Evolutionary conservation across 176 grass and related monocot species (phyloP), one percentile per base, ranked within the genome.

Genomic region (Oryza punctata): DNA sequence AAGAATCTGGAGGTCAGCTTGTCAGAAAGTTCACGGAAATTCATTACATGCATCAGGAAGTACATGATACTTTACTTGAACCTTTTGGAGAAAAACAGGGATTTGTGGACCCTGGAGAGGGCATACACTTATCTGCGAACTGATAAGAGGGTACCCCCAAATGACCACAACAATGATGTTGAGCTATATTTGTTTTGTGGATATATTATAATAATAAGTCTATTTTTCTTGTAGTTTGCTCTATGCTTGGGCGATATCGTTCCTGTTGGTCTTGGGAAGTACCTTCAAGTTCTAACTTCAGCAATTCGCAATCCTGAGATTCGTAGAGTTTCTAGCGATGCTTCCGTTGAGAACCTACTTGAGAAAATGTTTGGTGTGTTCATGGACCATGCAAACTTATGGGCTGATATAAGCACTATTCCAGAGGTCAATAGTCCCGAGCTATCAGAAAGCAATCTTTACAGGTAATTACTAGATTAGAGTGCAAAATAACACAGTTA

Each of bases 11-110:
- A 98, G 76, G 89, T 98, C 77, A 98, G 93, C 87, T 94, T 98
- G 73, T 98, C 93, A 78, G 96, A 98, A 92, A 98, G 96, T 94
- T 98, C 96, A 70, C 82, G 93, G 14, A 98, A 96, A 88, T 98
- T 94, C 69, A 98, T 98, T 65, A 95, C 90, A 69, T 98, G 93
- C 85, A 95, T 98, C 69, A 92, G 93, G 79, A 98, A 98, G 74
- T 98, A 96, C 82, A 82, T 92, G 82, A 69, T 98, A 67, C 81
- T 98, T 67, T 96, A 98, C 85, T 87, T 98, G 70, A 87, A 90
- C 70, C 85, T 98, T 59, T 81, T 98, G 85, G 96, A 98, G 93
- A 91, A 90, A 82, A 95, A 89, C 33, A 73, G 43, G 78, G 96
- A 98, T 69, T 33, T 98, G 78, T 91, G 80, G 79, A 98, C 93